These are phyloP conservation scores for Peronospora tabacina DNA, from an alignment of 352 stramenopile species.

Conservation along the genomic window DNA sequence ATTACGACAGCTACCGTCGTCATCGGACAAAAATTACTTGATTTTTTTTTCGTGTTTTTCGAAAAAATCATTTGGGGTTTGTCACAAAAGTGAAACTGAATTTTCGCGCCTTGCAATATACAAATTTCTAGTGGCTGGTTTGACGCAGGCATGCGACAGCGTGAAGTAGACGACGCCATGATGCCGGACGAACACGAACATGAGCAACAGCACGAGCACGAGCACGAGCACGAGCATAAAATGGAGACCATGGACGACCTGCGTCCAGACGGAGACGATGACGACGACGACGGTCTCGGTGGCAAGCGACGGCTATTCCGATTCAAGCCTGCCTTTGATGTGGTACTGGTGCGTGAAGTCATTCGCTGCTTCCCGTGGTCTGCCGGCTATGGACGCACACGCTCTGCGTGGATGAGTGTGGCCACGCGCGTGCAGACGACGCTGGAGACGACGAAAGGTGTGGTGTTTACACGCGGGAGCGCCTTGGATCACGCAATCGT, in stretches of 20 bases:
- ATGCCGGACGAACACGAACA: constrained; percentile 17
- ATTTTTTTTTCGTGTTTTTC: not conserved
- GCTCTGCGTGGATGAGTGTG: constrained; percentile 33
- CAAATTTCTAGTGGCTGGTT: constrained; percentile 4
- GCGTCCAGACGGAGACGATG: constrained; percentile 12
- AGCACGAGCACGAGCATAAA: constrained; percentile 12
- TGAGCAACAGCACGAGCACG: constrained; percentile 12
- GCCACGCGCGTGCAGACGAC: constrained; percentile 24
- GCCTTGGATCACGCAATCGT: constrained; percentile 32
- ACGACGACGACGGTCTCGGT: constrained; percentile 18
- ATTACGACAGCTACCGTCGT: constrained; percentile 39
- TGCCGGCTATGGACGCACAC: constrained; percentile 36
- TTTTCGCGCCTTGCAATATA: constrained; percentile 13
- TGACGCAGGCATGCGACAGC: constrained; percentile 10
- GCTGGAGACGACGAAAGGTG: constrained; percentile 23
- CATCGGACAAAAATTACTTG: constrained; percentile 3
- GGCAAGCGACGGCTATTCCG: constrained; percentile 33
- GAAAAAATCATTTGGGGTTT: not conserved
- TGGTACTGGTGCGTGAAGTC: constrained; percentile 34
- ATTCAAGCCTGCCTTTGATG: constrained; percentile 34
- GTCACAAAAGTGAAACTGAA: constrained; percentile 6
- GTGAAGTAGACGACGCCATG: constrained; percentile 12
- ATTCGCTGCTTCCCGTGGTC: constrained; percentile 37
- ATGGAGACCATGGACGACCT: constrained; percentile 26
- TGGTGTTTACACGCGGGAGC: constrained; percentile 15